Percentiles rank a stretch among this genome's conserved stretches.
These are phyloP conservation scores for Paraphaeosphaeria minitans DNA, from an alignment of 2,329 filamentous ascomycete species.

Conservation along the genomic window DNA sequence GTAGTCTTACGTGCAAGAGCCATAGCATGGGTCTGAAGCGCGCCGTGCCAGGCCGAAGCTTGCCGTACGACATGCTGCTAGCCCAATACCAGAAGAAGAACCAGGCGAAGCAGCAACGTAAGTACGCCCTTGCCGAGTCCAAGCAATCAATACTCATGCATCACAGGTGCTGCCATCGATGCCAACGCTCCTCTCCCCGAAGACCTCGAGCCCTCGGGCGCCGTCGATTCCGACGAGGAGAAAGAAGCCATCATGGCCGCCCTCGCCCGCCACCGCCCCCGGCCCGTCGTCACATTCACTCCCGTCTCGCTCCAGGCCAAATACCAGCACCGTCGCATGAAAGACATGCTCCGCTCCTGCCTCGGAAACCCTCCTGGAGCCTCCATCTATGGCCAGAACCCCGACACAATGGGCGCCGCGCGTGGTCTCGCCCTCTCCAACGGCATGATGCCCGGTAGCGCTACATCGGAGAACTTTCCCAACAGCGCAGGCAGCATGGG, in stretches of 20 bases:
- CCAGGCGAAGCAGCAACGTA: slow-evolving; percentile 95
- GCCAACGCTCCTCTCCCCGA: slow-evolving; percentile 90
- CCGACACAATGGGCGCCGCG: slow-evolving; percentile 29
- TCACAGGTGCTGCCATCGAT: slow-evolving; percentile 84
- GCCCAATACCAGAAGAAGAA: slow-evolving; percentile 82
- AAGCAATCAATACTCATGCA: slow-evolving; percentile 10
- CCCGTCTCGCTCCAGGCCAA: slow-evolving; percentile 58
- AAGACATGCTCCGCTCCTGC: slow-evolving; percentile 65
- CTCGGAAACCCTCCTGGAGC: slow-evolving; percentile 53
- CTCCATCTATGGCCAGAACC: slow-evolving; percentile 29
- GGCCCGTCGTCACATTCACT: slow-evolving; percentile 72
- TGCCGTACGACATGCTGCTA: slow-evolving; percentile 91
- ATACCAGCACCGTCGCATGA: slow-evolving; percentile 67
- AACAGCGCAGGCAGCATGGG: slow-evolving; percentile 33
- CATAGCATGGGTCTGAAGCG: slow-evolving; percentile 95
- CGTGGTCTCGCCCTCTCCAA: slow-evolving; percentile 28
- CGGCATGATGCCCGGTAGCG: slow-evolving; percentile 40
- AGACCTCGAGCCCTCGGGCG: slow-evolving; percentile 71
- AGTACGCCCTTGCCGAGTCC: slow-evolving; percentile 44
- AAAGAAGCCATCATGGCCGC: slow-evolving; percentile 86
- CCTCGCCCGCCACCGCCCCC: slow-evolving; percentile 72
- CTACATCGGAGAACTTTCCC: slow-evolving; percentile 38
- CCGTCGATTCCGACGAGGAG: slow-evolving; percentile 94
- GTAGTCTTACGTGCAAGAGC: slow-evolving; percentile 90
- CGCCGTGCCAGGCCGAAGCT: slow-evolving; percentile 80